A percentile compares a stretch with the other conserved stretches of the same genome.
phyloP scores from a whole-genome alignment of 2,329 filamentous ascomycete species.

The Magnaporthiopsis incrustans region DNA sequence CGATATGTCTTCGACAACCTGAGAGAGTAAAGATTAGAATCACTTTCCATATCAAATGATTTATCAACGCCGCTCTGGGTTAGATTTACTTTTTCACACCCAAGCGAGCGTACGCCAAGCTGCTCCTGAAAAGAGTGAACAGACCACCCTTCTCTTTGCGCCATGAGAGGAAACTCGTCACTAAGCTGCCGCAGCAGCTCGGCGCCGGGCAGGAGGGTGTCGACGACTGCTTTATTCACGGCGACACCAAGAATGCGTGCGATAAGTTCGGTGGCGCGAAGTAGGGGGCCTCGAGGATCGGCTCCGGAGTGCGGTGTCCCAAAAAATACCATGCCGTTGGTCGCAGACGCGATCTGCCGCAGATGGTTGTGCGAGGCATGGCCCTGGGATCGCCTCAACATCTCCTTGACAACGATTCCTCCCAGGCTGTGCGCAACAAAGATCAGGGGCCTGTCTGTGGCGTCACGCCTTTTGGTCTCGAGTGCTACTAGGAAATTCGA shows the following conservation, averaged over 20 bases:
- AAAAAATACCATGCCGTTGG: slow-evolving; percentile 22
- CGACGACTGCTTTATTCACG: not conserved
- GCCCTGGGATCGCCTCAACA: slow-evolving; percentile 9
- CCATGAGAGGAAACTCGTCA: slow-evolving; percentile 20
- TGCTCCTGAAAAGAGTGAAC: slow-evolving; percentile 27
- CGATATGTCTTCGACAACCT: slow-evolving; percentile 27
- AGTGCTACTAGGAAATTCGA: slow-evolving; percentile 24
- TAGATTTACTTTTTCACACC: not conserved
- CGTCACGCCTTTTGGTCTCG: slow-evolving; percentile 18
- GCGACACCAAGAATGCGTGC: slow-evolving; percentile 14
- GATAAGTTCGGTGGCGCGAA: slow-evolving; percentile 14
- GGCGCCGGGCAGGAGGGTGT: not conserved
- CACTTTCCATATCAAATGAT: too few species aligned
- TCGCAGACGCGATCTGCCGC: slow-evolving; percentile 14
- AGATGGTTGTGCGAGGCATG: slow-evolving; percentile 9
- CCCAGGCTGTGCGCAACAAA: slow-evolving; percentile 21
- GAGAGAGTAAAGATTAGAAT: not conserved
- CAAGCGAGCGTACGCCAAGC: slow-evolving; percentile 8
- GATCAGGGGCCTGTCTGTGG: slow-evolving; percentile 17
- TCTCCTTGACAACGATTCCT: slow-evolving; percentile 17
- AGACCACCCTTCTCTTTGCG: slow-evolving; percentile 19
- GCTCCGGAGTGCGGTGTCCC: slow-evolving; percentile 24
- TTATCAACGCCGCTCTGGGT: too few species aligned
- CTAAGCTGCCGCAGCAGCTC: slow-evolving; percentile 11
- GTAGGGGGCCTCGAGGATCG: slow-evolving; percentile 16